Evolutionary conservation across 768 basidiomycete species (phyloP).

Genomic region (Leucosporidium scottii): DNA sequence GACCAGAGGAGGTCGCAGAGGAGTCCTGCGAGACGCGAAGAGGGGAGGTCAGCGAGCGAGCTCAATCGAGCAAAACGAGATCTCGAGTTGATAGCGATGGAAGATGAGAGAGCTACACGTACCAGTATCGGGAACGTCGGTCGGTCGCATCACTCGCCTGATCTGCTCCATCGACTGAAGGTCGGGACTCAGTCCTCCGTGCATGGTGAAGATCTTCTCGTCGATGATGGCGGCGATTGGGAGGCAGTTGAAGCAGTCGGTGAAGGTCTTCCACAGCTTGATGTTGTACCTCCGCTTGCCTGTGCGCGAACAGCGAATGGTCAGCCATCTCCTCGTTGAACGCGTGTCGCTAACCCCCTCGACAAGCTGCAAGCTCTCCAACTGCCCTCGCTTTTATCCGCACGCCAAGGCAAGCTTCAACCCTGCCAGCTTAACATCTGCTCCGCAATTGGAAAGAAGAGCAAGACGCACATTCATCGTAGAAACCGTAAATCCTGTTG

Average conservation of each 20-base stretch:
- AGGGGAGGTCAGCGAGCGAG: background rate
- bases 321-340: slow-evolving; percentile 3
- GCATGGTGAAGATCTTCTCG: slow-evolving; percentile 99
- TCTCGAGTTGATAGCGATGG: background rate
- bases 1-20: slow-evolving; percentile 97
- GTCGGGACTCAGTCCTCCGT: slow-evolving; percentile 93
- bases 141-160: slow-evolving; percentile 95
- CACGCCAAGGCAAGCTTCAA: too few relatives aligned
- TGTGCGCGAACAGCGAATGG: slow-evolving; percentile 40
- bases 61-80: background rate
- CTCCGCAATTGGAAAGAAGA: too few relatives aligned
- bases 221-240: slow-evolving; percentile 99
- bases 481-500: slow-evolving; percentile 99
- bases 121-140: slow-evolving; percentile 98
- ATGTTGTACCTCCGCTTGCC: slow-evolving; percentile 99
- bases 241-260: slow-evolving; percentile 98
- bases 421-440: too few relatives aligned
- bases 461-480: slow-evolving; percentile 83
- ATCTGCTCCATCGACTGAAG: slow-evolving; percentile 99
- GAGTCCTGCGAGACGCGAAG: slow-evolving; percentile 53
- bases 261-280: slow-evolving; percentile 99
- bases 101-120: slow-evolving; percentile 35
- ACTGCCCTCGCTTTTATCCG: background rate
- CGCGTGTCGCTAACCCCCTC: background rate
- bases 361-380: background rate